phyloP scores from a whole-genome alignment of 2,329 filamentous ascomycete species.

The Sporothrix inflata region DNA sequence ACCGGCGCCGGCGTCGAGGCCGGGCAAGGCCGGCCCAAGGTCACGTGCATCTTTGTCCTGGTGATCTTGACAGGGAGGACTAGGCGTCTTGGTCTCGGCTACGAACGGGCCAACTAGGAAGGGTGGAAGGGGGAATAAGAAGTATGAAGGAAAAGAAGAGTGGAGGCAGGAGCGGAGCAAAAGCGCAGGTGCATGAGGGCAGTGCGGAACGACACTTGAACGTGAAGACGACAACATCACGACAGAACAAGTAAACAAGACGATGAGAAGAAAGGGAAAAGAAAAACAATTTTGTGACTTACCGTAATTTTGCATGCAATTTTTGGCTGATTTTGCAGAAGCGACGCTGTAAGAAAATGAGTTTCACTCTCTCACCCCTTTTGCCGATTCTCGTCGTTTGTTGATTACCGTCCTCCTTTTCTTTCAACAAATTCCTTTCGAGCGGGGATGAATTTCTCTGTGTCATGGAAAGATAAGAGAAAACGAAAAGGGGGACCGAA shows the following conservation, averaged over 20 bases:
- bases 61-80: background rate
- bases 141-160: background rate
- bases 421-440: background rate
- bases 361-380: background rate
- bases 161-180: background rate
- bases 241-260: constrained; percentile 1
- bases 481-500: too few species aligned
- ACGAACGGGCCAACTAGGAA: constrained; percentile 16
- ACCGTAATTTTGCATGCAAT: background rate
- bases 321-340: background rate
- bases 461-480: constrained; percentile 32
- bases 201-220: constrained; percentile 5
- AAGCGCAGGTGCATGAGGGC: background rate
- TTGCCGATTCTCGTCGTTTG: background rate
- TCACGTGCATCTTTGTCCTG: constrained; percentile 11
- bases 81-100: constrained; percentile 8
- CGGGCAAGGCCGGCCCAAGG: constrained; percentile 17
- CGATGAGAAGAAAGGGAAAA: background rate
- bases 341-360: background rate
- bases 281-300: background rate
- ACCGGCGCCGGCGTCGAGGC: background rate
- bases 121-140: background rate
- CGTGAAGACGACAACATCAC: background rate
- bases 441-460: constrained; percentile 23
- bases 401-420: background rate